Conservation (phyloP, 1,139 yeast genomes). For the Diutina mesorugosa region DNA sequence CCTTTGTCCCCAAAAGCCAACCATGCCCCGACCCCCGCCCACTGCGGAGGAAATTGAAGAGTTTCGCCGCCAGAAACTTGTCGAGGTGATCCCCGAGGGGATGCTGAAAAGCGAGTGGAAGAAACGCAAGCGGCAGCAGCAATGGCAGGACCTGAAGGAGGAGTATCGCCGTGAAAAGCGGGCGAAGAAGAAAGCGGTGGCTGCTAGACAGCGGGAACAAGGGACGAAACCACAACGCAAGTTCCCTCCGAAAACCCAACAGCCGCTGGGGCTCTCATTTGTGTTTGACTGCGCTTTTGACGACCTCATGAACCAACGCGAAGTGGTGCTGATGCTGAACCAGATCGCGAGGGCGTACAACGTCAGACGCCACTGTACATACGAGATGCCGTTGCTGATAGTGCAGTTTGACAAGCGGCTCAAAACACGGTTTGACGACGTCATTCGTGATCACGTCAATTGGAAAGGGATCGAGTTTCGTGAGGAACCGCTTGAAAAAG, state of each 20-base stretch:
- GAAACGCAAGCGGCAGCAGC: slow-evolving; percentile 42
- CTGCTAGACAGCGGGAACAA: slow-evolving; percentile 19
- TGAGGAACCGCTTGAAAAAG: slow-evolving; percentile 30
- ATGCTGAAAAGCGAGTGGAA: slow-evolving; percentile 59
- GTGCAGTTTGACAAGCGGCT: slow-evolving; percentile 58
- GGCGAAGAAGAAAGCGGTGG: slow-evolving; percentile 17
- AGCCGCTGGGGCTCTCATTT: slow-evolving; percentile 35
- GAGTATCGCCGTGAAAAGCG: slow-evolving; percentile 42
- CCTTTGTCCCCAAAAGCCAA: neutral
- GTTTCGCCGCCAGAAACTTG: neutral
- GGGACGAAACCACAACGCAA: slow-evolving; percentile 13
- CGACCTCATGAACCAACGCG: slow-evolving; percentile 73
- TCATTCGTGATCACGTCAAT: slow-evolving; percentile 40
- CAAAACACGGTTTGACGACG: slow-evolving; percentile 53
- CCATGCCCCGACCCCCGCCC: neutral
- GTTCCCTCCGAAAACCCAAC: slow-evolving; percentile 24
- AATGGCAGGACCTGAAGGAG: slow-evolving; percentile 55
- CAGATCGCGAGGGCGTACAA: slow-evolving; percentile 80
- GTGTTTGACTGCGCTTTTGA: slow-evolving; percentile 86
- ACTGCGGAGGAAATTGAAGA: neutral
- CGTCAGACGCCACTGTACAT: slow-evolving; percentile 50
- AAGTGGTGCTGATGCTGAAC: slow-evolving; percentile 61
- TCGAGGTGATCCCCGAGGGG: neutral
- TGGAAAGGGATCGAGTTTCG: slow-evolving; percentile 57
- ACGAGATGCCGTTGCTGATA: slow-evolving; percentile 47